Evolutionary conservation across 2,329 filamentous ascomycete genomes (phyloP).

Genomic region (Leptographium flavum): DNA sequence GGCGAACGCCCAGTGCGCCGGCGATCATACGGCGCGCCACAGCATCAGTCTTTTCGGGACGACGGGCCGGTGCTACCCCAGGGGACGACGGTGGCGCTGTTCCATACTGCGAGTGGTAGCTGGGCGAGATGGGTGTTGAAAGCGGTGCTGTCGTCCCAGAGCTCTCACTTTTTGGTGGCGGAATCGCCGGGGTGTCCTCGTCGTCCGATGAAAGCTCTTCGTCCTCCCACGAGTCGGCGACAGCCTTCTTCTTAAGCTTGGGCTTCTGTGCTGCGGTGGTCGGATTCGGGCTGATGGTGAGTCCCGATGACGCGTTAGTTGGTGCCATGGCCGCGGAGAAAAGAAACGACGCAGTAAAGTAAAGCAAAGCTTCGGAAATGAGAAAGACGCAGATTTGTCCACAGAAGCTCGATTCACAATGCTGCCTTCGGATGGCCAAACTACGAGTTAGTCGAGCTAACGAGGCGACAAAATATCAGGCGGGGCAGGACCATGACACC

Average conservation of each 20-base stretch:
- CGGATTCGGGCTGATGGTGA: constrained; percentile 14
- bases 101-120: constrained; percentile 15
- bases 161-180: not conserved
- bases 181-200: constrained; percentile 12
- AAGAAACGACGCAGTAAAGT: no score
- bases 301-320: constrained; percentile 13
- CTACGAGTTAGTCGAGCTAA: no score
- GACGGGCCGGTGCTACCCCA: constrained; percentile 11
- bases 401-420: no score
- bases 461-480: not conserved
- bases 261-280: not conserved
- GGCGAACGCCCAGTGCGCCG: constrained; percentile 67
- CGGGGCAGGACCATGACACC: not conserved
- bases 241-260: constrained; percentile 18
- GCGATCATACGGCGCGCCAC: constrained; percentile 85
- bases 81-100: not conserved
- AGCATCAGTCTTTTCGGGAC: constrained; percentile 87
- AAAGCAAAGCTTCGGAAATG: no score
- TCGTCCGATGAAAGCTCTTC: constrained; percentile 39
- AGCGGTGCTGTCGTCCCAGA: constrained; percentile 37
- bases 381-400: no score
- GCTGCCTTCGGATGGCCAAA: no score
- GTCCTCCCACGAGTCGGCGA: constrained; percentile 68
- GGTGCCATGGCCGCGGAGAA: constrained; percentile 7
- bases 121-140: constrained; percentile 50